Evolutionary conservation across 495 filamentous ascomycete genomes (phyloP), one percentile per base, ranked within the genome.

Genomic region (Barbatosphaeria neglecta): DNA sequence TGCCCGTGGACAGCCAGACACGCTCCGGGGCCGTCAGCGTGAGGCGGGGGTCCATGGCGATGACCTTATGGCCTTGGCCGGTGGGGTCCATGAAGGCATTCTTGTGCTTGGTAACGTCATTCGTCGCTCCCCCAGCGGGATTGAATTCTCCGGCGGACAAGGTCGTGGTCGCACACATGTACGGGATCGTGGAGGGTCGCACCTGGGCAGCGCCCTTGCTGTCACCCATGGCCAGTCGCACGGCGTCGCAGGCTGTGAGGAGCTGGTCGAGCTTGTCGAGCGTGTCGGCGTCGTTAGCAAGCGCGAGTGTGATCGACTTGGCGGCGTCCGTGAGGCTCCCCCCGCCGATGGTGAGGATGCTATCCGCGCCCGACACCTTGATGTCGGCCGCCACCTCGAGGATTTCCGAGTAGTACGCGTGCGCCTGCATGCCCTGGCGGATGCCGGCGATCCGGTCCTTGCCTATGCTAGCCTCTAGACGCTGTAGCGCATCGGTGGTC

Each of bases 91-190:
- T 46, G 45, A 81, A 80, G 48, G 59, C 63, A 44, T 72, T 61
- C 55, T 84, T 82, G 27, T 71, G 67, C 43, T 64, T 55, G 1
- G 71, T 76, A 38, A 48, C 38, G 41, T 75, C 69, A 43, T 81
- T 56, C 1, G 80, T 82, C 4, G 53, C 61, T 25, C 77, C 79
- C 4, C 73, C 75, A 38, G 74, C 64, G 31, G 68, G 54, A 19
- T 72, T 73, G 53, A 78, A 83, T 57, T 82, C 77, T n/a, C 75
- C 79, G 1, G 68, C 80, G 2, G 77, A 81, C 0, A 84, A 64
- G 0, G 75, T 70, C 0, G 80, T 82, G 0, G 80, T 77, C 25
- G 83, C 70, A 23, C 69, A 71, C 44, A 83, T 73, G 19, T 80
- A 66, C 0, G 80, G 76, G 19, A 76, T 58, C 0, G 54, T 63